Conservation (phyloP, 352 stramenopile species). For the Phytopythium delawarense region DNA sequence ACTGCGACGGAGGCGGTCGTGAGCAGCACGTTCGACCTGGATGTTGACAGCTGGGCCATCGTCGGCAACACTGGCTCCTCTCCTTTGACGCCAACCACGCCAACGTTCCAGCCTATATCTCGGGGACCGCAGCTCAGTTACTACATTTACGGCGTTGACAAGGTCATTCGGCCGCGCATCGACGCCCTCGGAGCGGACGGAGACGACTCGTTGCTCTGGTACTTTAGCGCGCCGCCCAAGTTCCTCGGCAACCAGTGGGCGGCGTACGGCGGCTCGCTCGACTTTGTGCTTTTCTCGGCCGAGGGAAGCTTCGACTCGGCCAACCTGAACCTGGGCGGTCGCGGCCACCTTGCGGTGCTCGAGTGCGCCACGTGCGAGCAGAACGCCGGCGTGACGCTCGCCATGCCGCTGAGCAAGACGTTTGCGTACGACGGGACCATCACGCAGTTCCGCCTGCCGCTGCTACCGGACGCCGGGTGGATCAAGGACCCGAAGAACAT, state of each 20-base stretch:
- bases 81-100: constrained; percentile 3
- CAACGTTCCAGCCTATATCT: constrained; percentile 57
- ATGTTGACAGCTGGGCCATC: constrained; percentile 77
- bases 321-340: constrained; percentile 72
- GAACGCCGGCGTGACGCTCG: constrained; percentile 79
- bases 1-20: constrained; percentile 64
- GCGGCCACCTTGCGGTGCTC: constrained; percentile 74
- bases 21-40: constrained; percentile 78
- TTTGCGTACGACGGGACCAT: constrained; percentile 81
- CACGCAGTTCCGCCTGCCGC: constrained; percentile 75
- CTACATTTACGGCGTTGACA: constrained; percentile 85
- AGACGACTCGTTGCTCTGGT: constrained; percentile 81
- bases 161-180: constrained; percentile 56
- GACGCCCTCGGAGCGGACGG: constrained; percentile 25
- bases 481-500: constrained; percentile 90
- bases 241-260: constrained; percentile 88
- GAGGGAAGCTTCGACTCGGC: constrained; percentile 80
- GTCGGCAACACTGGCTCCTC: constrained; percentile 50
- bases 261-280: constrained; percentile 84
- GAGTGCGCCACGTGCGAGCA: constrained; percentile 82
- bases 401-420: constrained; percentile 72
- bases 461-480: constrained; percentile 86
- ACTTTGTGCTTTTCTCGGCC: constrained; percentile 89
- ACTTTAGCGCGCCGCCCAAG: constrained; percentile 79
- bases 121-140: constrained; percentile 77